A percentile compares a stretch with the other conserved stretches of the same genome.
These are phyloP conservation scores for Stygiomarasmius scandens DNA, from an alignment of 1,284 basidiomycete genomes.

Conservation along the genomic window DNA sequence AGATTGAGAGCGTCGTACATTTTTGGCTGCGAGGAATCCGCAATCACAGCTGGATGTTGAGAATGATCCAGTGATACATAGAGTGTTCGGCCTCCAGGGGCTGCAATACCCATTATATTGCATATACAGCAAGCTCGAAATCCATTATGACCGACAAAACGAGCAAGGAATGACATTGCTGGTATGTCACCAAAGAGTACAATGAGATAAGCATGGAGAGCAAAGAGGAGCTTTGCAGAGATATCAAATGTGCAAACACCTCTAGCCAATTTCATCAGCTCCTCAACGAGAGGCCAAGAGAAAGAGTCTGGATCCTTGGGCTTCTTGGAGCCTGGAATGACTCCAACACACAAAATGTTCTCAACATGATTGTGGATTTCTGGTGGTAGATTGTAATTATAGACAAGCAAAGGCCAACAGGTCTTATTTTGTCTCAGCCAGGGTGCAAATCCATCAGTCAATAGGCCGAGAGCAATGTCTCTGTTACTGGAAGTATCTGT, in stretches of 20 bases:
- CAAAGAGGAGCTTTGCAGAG: constrained; percentile 21
- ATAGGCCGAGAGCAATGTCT: constrained; percentile 27
- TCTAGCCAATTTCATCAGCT: constrained; percentile 30
- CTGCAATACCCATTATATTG: constrained; percentile 19
- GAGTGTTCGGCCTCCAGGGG: not conserved
- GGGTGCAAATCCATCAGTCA: constrained; percentile 27
- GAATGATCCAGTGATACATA: constrained; percentile 14
- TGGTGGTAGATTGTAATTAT: constrained; percentile 38
- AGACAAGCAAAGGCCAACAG: constrained; percentile 36
- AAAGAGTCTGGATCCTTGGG: constrained; percentile 39
- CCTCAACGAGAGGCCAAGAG: constrained; percentile 32
- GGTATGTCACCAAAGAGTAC: constrained; percentile 39
- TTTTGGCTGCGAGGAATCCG: not conserved
- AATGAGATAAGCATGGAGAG: constrained; percentile 34
- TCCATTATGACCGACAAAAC: constrained; percentile 20
- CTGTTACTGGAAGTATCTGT: constrained; percentile 2
- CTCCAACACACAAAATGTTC: constrained; percentile 33
- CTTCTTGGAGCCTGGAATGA: constrained; percentile 40
- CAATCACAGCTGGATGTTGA: constrained; percentile 2
- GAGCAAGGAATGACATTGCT: constrained; percentile 31
- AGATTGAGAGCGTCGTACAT: constrained; percentile 6
- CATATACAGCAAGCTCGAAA: constrained; percentile 13
- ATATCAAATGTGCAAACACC: constrained; percentile 34
- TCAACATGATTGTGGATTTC: constrained; percentile 29
- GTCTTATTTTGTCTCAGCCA: constrained; percentile 27